Percentiles rank a stretch among this genome's conserved stretches.
Evolutionary conservation across 2,329 filamentous ascomycete genomes (phyloP).

Genomic region (Parastagonospora nodorum): DNA sequence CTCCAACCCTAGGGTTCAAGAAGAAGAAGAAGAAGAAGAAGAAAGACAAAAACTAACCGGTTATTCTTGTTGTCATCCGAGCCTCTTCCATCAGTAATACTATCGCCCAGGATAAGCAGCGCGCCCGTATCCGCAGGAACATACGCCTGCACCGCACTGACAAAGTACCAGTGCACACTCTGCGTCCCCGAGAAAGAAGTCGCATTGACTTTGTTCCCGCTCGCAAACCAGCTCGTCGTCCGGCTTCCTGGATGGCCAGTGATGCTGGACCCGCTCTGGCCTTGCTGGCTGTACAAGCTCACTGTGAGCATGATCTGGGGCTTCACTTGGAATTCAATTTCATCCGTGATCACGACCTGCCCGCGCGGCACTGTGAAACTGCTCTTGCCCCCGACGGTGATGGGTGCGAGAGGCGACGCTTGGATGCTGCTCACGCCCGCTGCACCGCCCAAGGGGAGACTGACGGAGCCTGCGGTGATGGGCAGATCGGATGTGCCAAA

Average conservation of each 20-base stretch:
- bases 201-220: background rate
- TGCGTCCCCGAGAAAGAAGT: background rate
- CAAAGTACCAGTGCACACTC: constrained; percentile 50
- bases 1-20: no score
- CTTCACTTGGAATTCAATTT: constrained; percentile 55
- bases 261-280: constrained; percentile 62
- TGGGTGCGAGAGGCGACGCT: constrained; percentile 16
- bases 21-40: no score
- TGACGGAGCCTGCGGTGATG: constrained; percentile 64
- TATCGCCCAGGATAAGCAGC: constrained; percentile 65
- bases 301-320: constrained; percentile 61
- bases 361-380: constrained; percentile 60
- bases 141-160: constrained; percentile 59
- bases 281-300: constrained; percentile 61
- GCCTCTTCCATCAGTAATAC: constrained; percentile 68
- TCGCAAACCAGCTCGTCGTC: constrained; percentile 60
- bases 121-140: constrained; percentile 53
- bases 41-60: background rate
- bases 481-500: constrained; percentile 66
- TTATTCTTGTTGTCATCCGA: constrained; percentile 28
- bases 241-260: constrained; percentile 69
- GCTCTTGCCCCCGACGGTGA: constrained; percentile 57
- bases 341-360: constrained; percentile 55
- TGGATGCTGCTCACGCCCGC: constrained; percentile 62
- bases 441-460: constrained; percentile 59